Percentiles rank a stretch among this genome's conserved stretches.
Evolutionary conservation across 306 rosid species (phyloP).

Genomic region (Herpetospermum pedunculosum): DNA sequence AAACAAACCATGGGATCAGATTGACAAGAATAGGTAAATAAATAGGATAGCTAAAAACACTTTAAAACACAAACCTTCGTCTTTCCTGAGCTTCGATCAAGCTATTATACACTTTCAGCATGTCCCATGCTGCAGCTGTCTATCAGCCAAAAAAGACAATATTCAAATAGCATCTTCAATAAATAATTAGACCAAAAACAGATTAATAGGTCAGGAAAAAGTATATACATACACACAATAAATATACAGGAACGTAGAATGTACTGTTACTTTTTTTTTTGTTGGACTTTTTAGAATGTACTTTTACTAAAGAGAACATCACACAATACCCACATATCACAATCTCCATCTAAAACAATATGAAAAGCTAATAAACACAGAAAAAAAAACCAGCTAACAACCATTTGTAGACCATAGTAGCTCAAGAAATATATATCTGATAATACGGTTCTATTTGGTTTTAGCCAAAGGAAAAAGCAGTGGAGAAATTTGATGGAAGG

Average conservation of each 20-base stretch:
- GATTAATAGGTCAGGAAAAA: neutral
- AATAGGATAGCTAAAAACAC: neutral
- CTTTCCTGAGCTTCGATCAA: slow-evolving; percentile 81
- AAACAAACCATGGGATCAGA: neutral
- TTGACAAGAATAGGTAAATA: neutral
- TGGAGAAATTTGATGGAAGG: neutral
- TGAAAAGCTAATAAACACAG: neutral
- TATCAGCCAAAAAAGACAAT: slow-evolving; percentile 13
- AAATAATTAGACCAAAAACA: neutral
- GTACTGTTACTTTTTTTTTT: too few species aligned
- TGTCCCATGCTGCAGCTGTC: slow-evolving; percentile 96
- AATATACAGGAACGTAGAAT: neutral
- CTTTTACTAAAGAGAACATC: neutral
- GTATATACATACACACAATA: neutral
- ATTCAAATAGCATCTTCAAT: neutral
- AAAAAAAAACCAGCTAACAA: neutral
- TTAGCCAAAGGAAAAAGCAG: neutral
- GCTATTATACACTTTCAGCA: slow-evolving; percentile 64
- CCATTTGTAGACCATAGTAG: neutral
- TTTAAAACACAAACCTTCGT: slow-evolving; percentile 45
- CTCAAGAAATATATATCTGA: neutral
- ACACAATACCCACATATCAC: neutral
- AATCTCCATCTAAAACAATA: neutral
- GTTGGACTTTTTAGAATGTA: too few species aligned
- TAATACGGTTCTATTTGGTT: neutral